phyloP scores from a whole-genome alignment of 164 flowering plant species.

The Berberis vulgaris region DNA sequence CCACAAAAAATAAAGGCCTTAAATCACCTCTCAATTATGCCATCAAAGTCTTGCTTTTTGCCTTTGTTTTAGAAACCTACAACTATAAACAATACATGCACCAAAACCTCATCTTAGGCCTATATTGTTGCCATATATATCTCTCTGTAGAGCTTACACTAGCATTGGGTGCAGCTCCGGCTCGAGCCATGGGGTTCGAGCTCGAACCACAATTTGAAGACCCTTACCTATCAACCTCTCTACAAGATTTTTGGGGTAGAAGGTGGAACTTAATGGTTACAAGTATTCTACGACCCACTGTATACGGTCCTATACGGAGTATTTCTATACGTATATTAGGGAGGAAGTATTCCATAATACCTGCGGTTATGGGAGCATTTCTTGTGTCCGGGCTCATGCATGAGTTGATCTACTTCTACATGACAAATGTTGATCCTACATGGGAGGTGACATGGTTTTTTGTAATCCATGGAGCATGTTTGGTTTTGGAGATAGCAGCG shows the following conservation, averaged over 20 bases:
- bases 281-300: constrained; percentile 33
- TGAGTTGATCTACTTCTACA: constrained; percentile 29
- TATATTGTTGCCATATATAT: constrained; percentile 12
- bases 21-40: too few species aligned
- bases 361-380: constrained; percentile 19
- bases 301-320: constrained; percentile 25
- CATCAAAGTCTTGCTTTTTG: neutral
- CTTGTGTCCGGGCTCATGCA: constrained; percentile 33
- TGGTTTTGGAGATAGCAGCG: constrained; percentile 14
- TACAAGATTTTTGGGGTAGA: constrained; percentile 57
- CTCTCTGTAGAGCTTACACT: constrained; percentile 22
- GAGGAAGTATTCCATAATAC: constrained; percentile 15
- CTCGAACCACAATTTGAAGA: constrained; percentile 29
- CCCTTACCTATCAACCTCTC: constrained; percentile 25
- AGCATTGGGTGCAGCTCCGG: constrained; percentile 14
- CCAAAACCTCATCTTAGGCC: neutral
- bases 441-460: constrained; percentile 28
- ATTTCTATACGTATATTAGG: constrained; percentile 8
- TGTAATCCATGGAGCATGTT: constrained; percentile 16
- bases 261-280: constrained; percentile 22
- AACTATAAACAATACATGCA: neutral
- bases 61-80: neutral
- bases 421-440: constrained; percentile 15
- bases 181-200: constrained; percentile 22
- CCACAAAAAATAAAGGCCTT: too few species aligned